A percentile compares a stretch with the other conserved stretches of the same genome.
These are phyloP conservation scores for Suillus ampliporus DNA, from an alignment of 768 basidiomycete species.

Conservation along the genomic window DNA sequence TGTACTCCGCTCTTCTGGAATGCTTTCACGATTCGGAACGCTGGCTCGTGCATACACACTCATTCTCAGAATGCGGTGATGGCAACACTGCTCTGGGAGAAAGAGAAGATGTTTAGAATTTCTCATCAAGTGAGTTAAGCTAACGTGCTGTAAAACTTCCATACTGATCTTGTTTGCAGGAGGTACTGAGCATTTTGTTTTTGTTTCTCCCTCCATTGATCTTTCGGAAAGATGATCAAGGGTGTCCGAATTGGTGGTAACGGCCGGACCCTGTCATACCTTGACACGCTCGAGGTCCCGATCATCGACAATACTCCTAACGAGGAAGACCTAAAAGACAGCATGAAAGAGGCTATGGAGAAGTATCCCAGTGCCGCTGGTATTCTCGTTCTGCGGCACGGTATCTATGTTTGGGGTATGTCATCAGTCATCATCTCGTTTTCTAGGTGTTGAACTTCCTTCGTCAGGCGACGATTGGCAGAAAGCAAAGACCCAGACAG, in stretches of 20 bases:
- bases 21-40: constrained; percentile 78
- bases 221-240: constrained; percentile 83
- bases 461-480: constrained; percentile 73
- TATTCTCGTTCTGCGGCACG: constrained; percentile 78
- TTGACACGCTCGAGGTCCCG: constrained; percentile 84
- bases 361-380: constrained; percentile 81
- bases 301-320: constrained; percentile 93
- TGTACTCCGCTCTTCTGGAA: constrained; percentile 95
- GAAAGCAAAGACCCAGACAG: constrained; percentile 88
- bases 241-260: constrained; percentile 79
- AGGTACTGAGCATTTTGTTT: constrained; percentile 34
- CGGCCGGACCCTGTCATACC: constrained; percentile 78
- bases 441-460: constrained; percentile 19
- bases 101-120: constrained; percentile 67
- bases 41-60: constrained; percentile 90
- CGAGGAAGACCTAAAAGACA: constrained; percentile 87
- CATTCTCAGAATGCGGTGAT: constrained; percentile 92
- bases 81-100: constrained; percentile 80
- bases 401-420: constrained; percentile 87
- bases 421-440: not conserved
- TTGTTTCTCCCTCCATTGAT: not conserved
- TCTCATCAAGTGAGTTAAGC: constrained; percentile 69
- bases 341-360: constrained; percentile 86
- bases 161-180: constrained; percentile 35
- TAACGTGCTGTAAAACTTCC: not conserved